A percentile compares a stretch with the other conserved stretches of the same genome.
phyloP scores from a whole-genome alignment of 2,329 filamentous ascomycete species.

The Talaromyces sp. region DNA sequence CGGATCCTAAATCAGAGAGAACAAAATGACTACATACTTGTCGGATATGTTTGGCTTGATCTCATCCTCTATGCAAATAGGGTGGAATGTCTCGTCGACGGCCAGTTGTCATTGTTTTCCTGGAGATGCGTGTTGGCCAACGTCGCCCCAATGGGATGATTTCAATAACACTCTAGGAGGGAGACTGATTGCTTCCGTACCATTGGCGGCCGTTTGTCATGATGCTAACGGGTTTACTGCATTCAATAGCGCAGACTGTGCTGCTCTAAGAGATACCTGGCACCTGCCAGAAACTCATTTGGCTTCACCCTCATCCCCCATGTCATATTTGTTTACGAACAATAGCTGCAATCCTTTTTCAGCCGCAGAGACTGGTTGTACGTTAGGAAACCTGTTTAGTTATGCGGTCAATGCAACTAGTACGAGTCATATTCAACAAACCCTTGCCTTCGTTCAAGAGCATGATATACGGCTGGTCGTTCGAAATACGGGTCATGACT shows the following conservation, averaged over 20 bases:
- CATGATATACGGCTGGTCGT: not conserved
- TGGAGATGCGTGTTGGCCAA: slow-evolving; percentile 5
- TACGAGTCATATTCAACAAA: slow-evolving; percentile 21
- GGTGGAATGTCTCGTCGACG: not conserved
- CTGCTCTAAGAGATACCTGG: not conserved
- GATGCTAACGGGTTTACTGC: not conserved
- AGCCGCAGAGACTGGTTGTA: slow-evolving; percentile 17
- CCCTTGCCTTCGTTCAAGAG: slow-evolving; percentile 17
- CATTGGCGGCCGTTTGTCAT: slow-evolving; percentile 1
- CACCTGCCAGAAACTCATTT: slow-evolving; percentile 1
- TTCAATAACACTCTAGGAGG: slow-evolving; percentile 1
- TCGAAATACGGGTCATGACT: not conserved
- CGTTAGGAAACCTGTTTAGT: slow-evolving; percentile 20
- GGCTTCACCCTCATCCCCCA: slow-evolving; percentile 31
- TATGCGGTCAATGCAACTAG: slow-evolving; percentile 32
- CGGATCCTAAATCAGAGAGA: not conserved
- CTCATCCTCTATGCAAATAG: not conserved
- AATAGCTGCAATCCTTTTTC: slow-evolving; percentile 41
- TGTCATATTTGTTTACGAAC: slow-evolving; percentile 37
- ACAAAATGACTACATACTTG: not conserved
- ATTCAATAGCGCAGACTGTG: not conserved
- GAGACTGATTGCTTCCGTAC: not conserved
- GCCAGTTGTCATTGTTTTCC: not conserved
- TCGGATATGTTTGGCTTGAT: not conserved
- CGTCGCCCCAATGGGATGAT: not conserved